Evolutionary conservation across 2,329 filamentous ascomycete species (phyloP).

Genomic region (Colletotrichum tropicale): DNA sequence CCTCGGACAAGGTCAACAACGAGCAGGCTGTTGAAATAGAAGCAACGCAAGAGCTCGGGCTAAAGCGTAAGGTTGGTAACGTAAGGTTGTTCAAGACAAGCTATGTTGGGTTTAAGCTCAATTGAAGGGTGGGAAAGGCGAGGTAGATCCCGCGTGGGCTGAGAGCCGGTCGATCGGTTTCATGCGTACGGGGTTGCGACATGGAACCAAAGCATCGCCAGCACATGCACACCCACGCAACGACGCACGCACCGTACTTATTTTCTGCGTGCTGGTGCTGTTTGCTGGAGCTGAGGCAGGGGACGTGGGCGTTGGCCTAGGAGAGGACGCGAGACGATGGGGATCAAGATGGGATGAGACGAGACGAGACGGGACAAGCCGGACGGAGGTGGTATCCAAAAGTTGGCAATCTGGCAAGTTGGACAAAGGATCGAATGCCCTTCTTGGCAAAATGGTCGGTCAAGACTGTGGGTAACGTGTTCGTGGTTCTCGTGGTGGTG

Average conservation of each 20-base stretch:
- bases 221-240: neutral
- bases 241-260: neutral
- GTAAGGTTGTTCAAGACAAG: neutral
- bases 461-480: neutral
- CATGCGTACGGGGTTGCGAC: slow-evolving; percentile 15
- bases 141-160: slow-evolving; percentile 5
- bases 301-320: slow-evolving; percentile 1
- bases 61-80: neutral
- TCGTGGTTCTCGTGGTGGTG: neutral
- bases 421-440: neutral
- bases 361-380: slow-evolving; percentile 7
- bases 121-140: neutral
- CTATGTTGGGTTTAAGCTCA: slow-evolving; percentile 13
- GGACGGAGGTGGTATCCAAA: neutral
- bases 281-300: neutral
- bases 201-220: slow-evolving; percentile 16
- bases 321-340: slow-evolving; percentile 6
- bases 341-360: slow-evolving; percentile 12
- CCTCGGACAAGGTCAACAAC: neutral
- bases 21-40: neutral
- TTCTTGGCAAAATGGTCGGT: neutral
- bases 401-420: neutral
- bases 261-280: neutral
- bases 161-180: slow-evolving; percentile 6
- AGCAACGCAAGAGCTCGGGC: neutral